phyloP scores from a whole-genome alignment of 805 yeast genomes.

The Metschnikowia colocasiae region DNA sequence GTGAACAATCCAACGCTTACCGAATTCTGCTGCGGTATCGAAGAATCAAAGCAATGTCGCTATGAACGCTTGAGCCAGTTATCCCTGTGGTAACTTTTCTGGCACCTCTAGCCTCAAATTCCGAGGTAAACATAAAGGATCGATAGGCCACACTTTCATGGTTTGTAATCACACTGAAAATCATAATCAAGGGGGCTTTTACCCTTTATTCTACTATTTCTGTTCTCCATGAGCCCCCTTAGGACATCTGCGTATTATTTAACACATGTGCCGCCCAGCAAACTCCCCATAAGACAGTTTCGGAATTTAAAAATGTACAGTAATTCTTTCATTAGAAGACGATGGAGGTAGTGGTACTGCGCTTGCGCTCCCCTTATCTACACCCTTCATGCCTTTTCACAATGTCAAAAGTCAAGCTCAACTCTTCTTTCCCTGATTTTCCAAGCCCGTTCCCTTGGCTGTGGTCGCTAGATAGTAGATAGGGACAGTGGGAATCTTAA shows the following conservation, averaged over 20 bases:
- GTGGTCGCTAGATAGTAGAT: constrained; percentile 27
- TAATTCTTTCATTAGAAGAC: constrained; percentile 38
- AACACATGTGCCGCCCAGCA: constrained; percentile 47
- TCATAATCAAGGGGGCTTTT: too few species aligned
- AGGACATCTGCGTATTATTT: constrained; percentile 46
- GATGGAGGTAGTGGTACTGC: constrained; percentile 43
- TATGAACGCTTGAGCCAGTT: constrained; percentile 7
- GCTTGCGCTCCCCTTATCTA: constrained; percentile 45
- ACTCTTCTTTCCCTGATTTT: constrained; percentile 35
- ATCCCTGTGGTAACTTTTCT: constrained; percentile 8
- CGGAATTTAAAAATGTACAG: constrained; percentile 27
- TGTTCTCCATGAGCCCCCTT: too few species aligned
- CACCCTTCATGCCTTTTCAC: constrained; percentile 38
- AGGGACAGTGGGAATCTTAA: constrained; percentile 16
- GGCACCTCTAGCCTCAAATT: constrained; percentile 9
- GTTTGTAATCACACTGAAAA: too few species aligned
- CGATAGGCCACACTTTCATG: constrained; percentile 49
- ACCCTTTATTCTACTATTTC: too few species aligned
- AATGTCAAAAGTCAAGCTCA: constrained; percentile 39
- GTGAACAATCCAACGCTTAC: constrained; percentile 43
- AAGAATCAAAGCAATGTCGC: constrained; percentile 42
- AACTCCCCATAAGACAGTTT: constrained; percentile 44
- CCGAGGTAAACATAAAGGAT: constrained; percentile 46
- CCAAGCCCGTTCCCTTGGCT: constrained; percentile 23
- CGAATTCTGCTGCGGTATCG: constrained; percentile 50